phyloP scores from a whole-genome alignment of 2,329 filamentous ascomycete genomes.

The Cladosporium oxysporum region DNA sequence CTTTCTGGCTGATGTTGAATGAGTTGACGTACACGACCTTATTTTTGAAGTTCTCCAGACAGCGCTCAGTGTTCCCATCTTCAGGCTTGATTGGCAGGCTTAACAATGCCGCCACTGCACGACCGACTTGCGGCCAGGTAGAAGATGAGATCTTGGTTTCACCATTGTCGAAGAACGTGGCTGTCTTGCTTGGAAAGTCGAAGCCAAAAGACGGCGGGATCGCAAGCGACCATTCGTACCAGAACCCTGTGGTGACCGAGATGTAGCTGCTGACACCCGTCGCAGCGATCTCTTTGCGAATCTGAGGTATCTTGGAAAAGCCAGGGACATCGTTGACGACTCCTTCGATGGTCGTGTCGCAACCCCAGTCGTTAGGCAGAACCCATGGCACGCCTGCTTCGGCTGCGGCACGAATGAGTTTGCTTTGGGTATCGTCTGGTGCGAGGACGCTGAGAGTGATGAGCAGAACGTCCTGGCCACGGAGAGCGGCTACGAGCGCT shows the following conservation, averaged over 20 bases:
- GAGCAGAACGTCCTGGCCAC: constrained; percentile 42
- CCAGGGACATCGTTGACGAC: constrained; percentile 28
- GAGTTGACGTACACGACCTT: constrained; percentile 55
- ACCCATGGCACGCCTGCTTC: constrained; percentile 43
- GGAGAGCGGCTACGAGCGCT: constrained; percentile 38
- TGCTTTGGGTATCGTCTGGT: constrained; percentile 32
- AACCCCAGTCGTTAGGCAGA: constrained; percentile 43
- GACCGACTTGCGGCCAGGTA: constrained; percentile 60
- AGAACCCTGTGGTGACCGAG: constrained; percentile 33
- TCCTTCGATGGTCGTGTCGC: constrained; percentile 32
- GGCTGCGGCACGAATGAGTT: constrained; percentile 40
- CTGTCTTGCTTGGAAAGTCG: constrained; percentile 37
- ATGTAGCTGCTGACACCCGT: constrained; percentile 33
- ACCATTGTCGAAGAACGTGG: constrained; percentile 56
- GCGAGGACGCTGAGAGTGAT: constrained; percentile 42
- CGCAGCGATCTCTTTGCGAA: constrained; percentile 30
- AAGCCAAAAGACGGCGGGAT: constrained; percentile 39
- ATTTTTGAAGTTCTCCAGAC: constrained; percentile 52
- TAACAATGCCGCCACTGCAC: constrained; percentile 52
- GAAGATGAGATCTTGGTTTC: constrained; percentile 57
- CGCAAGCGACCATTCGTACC: constrained; percentile 43
- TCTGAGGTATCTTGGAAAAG: constrained; percentile 20
- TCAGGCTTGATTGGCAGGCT: constrained; percentile 41
- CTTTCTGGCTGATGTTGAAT: constrained; percentile 61
- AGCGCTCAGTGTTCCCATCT: constrained; percentile 39